phyloP scores from a whole-genome alignment of 805 yeast genomes.

The Suhomyces sp. region DNA sequence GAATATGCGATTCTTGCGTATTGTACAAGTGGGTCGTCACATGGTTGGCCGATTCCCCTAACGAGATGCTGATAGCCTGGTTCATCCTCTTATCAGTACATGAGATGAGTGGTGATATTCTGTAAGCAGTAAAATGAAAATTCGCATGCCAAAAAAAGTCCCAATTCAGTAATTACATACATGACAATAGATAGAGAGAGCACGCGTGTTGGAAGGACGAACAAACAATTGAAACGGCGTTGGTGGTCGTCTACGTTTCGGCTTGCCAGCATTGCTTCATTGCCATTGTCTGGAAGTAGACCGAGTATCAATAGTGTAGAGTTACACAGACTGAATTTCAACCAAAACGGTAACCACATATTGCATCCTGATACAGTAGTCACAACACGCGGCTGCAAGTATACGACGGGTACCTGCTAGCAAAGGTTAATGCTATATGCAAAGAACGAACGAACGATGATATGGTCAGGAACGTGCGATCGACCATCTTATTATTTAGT shows the following conservation, averaged over 20 bases:
- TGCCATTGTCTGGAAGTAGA: not conserved
- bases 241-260: not conserved
- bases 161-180: not conserved
- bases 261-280: not conserved
- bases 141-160: not conserved
- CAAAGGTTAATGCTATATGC: not conserved
- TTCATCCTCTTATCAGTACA: conserved; percentile 35
- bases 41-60: conserved; percentile 73
- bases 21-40: conserved; percentile 80
- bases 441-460: not conserved
- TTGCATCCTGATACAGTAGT: not conserved
- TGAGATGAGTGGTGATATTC: conserved; percentile 19
- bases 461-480: not conserved
- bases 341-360: not conserved
- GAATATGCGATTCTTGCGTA: conserved; percentile 66
- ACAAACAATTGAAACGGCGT: not conserved
- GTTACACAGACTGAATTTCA: not conserved
- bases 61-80: conserved; percentile 58
- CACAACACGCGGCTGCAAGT: not conserved
- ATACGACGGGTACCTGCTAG: not conserved
- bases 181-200: not conserved
- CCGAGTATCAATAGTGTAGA: not conserved
- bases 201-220: not conserved
- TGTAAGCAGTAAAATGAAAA: not conserved
- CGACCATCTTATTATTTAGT: not conserved